Evolutionary conservation across 2,329 filamentous ascomycete genomes (phyloP), one percentile per base, ranked within the genome.

Genomic region (Escovopsis sp.): DNA sequence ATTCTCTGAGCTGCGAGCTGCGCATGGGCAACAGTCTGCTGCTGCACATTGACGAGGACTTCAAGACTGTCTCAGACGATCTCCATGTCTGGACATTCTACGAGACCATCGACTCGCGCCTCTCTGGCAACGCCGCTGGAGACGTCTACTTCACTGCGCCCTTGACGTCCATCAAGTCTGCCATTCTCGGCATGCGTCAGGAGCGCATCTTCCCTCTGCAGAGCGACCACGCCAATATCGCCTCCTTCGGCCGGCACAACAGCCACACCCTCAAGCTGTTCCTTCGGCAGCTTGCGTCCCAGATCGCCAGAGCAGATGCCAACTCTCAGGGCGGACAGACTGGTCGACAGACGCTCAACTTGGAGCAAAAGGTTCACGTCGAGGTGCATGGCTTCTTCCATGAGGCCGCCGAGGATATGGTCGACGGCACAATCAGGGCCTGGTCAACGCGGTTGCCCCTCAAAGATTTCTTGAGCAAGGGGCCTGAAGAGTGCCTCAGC

Each of bases 41-140:
- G 2, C 48, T 67, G 6, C 58, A 56, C 28, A 57, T 62, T 32
- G 66, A 75, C 14, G 66, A 73, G 3, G 60, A 63, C 29, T 78
- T 77, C 45, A 63, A 63, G 33, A 59, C 67, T 4, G 62, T 72
- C 5, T 64, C 70, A 0, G 66, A 66, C 26, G 73, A 77, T 37
- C 57, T 76, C 34, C 66, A 64, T 6, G 58, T 77, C 11, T 77
- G 72, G 71, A 73, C 71, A 0, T 68, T 76, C 28, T 71, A 76
- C 39, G 73, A 77, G 45, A 77, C 70, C 0, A 62, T 71, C 7
- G 72, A 76, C 47, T 75, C 72, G 1, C 62, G 64, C 1, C 55
- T 76, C 4, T 67, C 66, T 0, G 64, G 64, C 1, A 47, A 55
- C 2, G 58, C 56, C 1, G 47, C 50, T 6, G 47, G 54, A 4